Percentiles rank a stretch among this genome's conserved stretches.
Conservation (phyloP, 1,139 yeast species). For the Dujonia santamariae region DNA sequence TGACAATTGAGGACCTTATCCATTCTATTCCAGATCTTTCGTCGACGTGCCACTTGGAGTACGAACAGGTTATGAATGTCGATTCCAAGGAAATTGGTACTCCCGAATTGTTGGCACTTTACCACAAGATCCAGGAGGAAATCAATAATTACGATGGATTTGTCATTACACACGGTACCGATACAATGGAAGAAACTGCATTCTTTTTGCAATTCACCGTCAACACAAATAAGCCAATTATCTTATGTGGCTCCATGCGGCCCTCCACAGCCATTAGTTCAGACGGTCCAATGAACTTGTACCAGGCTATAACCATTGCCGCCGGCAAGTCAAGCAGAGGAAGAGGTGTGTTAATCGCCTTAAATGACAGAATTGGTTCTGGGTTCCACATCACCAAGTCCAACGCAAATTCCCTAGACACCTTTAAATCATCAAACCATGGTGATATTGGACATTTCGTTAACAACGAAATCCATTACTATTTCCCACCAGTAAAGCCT, state of each 20-base stretch:
- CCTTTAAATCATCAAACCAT: slow-evolving; percentile 65
- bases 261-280: slow-evolving; percentile 69
- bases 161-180: slow-evolving; percentile 73
- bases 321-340: slow-evolving; percentile 46
- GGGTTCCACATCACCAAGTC: slow-evolving; percentile 70
- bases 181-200: slow-evolving; percentile 69
- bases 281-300: slow-evolving; percentile 71
- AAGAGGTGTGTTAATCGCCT: slow-evolving; percentile 61
- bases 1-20: slow-evolving; percentile 61
- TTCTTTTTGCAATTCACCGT: slow-evolving; percentile 62
- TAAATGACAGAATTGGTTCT: slow-evolving; percentile 65
- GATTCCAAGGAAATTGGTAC: slow-evolving; percentile 64
- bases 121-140: slow-evolving; percentile 42
- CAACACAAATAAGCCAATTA: slow-evolving; percentile 57
- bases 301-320: slow-evolving; percentile 68
- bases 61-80: slow-evolving; percentile 62
- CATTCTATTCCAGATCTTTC: slow-evolving; percentile 61
- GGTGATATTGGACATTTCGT: slow-evolving; percentile 71
- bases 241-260: slow-evolving; percentile 70
- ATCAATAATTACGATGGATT: slow-evolving; percentile 49
- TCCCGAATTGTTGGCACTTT: slow-evolving; percentile 28
- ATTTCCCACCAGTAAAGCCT: slow-evolving; percentile 62
- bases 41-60: slow-evolving; percentile 35
- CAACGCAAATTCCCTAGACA: slow-evolving; percentile 66
- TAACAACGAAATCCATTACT: slow-evolving; percentile 61